Evolutionary conservation across 345 rosid genomes (phyloP).

Genomic region (Melaleuca quinquenervia): DNA sequence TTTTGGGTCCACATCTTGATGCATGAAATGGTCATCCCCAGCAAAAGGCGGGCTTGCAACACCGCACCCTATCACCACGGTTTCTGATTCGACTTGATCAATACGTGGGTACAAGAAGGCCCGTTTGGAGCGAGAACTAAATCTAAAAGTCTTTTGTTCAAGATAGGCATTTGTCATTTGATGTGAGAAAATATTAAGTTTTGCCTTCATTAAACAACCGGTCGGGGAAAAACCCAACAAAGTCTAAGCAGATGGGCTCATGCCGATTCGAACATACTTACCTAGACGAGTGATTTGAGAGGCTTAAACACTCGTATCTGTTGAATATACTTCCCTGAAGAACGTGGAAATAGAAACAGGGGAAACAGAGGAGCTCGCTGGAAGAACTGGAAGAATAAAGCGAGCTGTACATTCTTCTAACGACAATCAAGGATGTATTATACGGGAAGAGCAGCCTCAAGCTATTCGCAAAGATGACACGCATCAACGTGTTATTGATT

Average conservation of each 20-base stretch:
- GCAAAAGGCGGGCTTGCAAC: not conserved
- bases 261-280: not conserved
- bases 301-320: not conserved
- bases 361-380: no score
- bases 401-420: no score
- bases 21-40: not conserved
- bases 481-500: no score
- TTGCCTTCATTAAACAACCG: not conserved
- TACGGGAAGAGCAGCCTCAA: no score
- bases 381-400: no score
- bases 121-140: rapidly evolving
- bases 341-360: no score
- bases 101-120: not conserved
- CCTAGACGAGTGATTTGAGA: not conserved
- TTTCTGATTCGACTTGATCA: not conserved
- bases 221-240: not conserved
- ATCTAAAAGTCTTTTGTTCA: not conserved
- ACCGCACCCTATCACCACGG: not conserved
- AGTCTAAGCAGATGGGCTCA: not conserved
- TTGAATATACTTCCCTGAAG: no score
- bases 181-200: not conserved
- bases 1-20: not conserved
- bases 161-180: not conserved
- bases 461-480: no score
- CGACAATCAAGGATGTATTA: no score